Evolutionary conservation across 164 flowering plant genomes (phyloP), one percentile per base, ranked within the genome.

Genomic region (Nelumbo lutea): DNA sequence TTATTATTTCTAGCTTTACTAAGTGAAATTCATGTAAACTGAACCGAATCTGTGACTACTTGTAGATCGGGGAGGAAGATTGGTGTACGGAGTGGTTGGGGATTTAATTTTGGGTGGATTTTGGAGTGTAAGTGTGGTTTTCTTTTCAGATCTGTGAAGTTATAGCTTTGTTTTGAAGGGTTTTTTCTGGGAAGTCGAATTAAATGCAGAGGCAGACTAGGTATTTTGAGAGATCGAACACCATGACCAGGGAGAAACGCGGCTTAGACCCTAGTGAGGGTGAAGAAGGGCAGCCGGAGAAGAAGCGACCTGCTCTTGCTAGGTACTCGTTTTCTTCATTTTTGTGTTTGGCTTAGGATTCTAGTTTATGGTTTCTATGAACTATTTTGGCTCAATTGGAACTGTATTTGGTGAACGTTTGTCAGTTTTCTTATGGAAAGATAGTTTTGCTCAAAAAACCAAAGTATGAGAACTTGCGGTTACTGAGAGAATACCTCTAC

Each of bases 231-330:
- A 80, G 89, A 70, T 79, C 81, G 11, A 82, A 75, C 42, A 78
- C 85, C 42, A 83, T 81, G 83, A 48, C 68, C 59, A 83, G 89
- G 70, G 90, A 76, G 72, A 88, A 92, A 76, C 79, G 96, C 61
- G 73, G 72, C 6, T 70, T 88, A 79, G 96, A 87, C 72, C 73
- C 87, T 0, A 57, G 62, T 65, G 72, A 69, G 2, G 73, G 69
- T 55, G 87, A 85, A 43, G 94, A 92, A 63, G 84, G 73, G 46
- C 93, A 83, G 76, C 90, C 88, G 48, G 90, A 87, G 13, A 79
- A 83, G 82, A 90, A 86, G 72, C 81, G 90, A 5, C 94, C 96
- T 11, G 96, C 97, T 72, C 82, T 91, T 3, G 89, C 96, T 5
- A 92, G 96, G 97, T 92, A 66, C 6, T 68, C 65, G 11, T 50